Evolutionary conservation across 208 protist species (phyloP).

Genomic region (Acanthamoeba healyi): DNA sequence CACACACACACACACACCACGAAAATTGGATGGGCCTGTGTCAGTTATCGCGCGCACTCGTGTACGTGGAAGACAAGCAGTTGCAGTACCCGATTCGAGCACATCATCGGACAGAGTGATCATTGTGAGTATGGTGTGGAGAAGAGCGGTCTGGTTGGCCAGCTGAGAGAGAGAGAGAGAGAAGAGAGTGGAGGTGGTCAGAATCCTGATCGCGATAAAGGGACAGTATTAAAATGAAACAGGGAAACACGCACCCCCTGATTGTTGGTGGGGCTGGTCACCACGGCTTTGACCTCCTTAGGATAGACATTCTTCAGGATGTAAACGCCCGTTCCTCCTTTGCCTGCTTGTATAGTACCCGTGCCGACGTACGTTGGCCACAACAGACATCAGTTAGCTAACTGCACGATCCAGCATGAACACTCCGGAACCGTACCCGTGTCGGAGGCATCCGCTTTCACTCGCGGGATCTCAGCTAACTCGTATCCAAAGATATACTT

Average conservation of each 20-base stretch:
- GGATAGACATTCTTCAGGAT: conserved; percentile 45
- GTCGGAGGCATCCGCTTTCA: not conserved
- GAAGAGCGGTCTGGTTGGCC: not conserved
- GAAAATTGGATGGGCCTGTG: no score
- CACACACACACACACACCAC: not conserved
- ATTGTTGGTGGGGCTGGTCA: not conserved
- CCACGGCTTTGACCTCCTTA: not conserved
- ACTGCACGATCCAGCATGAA: no score
- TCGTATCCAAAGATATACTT: conserved; percentile 70
- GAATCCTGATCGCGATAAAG: no score
- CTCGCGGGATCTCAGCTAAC: conserved; percentile 25
- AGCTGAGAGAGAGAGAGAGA: conserved; percentile 5
- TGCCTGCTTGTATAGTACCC: not conserved
- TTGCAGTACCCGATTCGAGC: conserved; percentile 73
- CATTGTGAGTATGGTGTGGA: conserved; percentile 29
- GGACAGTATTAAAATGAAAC: no score
- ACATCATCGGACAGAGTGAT: conserved; percentile 48
- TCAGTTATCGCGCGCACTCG: no score
- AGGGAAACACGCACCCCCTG: not conserved
- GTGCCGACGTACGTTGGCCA: not conserved
- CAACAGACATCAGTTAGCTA: no score
- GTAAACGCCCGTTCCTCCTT: conserved; percentile 1
- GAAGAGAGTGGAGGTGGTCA: not conserved
- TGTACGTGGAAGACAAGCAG: no score
- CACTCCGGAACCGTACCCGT: not conserved